Evolutionary conservation across 2,329 filamentous ascomycete genomes (phyloP).

Genomic region (Neoascochyta sp.): DNA sequence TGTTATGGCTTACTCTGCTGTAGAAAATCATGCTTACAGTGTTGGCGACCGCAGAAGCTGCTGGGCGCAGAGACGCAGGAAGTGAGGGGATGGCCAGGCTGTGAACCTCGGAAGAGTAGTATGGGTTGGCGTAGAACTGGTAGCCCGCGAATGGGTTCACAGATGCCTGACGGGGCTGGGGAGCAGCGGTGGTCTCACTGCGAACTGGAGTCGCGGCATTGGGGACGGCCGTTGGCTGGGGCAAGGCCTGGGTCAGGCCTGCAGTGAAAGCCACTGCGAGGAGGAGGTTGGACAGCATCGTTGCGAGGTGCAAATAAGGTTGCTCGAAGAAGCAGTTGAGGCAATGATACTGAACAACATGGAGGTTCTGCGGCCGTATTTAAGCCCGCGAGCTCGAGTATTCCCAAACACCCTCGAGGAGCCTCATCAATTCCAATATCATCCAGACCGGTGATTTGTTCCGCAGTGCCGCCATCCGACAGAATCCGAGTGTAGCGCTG

Average conservation of each 20-base stretch:
- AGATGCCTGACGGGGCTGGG: slow-evolving; percentile 31
- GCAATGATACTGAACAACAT: no score
- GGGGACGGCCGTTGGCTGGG: slow-evolving; percentile 14
- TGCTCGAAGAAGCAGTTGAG: no score
- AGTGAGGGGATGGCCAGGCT: slow-evolving; percentile 60
- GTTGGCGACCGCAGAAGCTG: slow-evolving; percentile 47
- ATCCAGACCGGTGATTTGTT: no score
- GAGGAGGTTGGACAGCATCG: slow-evolving; percentile 19
- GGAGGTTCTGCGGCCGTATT: no score
- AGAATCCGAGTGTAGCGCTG: no score
- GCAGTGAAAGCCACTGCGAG: slow-evolving; percentile 19
- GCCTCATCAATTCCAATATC: no score
- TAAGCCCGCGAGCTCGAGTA: no score
- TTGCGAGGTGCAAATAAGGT: no score
- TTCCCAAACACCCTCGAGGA: no score
- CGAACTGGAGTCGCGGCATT: slow-evolving; percentile 12
- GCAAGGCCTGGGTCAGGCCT: slow-evolving; percentile 19
- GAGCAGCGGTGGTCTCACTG: slow-evolving; percentile 10
- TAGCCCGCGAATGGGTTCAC: slow-evolving; percentile 53
- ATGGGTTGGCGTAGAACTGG: slow-evolving; percentile 51
- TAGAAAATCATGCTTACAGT: no score
- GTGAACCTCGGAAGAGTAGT: slow-evolving; percentile 53
- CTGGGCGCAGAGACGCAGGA: slow-evolving; percentile 52
- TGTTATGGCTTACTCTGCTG: no score
- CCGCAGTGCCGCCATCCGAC: no score